Percentiles rank a stretch among this genome's conserved stretches.
phyloP scores from a whole-genome alignment of 2,329 filamentous ascomycete species.

The Leptodontidium sp. region DNA sequence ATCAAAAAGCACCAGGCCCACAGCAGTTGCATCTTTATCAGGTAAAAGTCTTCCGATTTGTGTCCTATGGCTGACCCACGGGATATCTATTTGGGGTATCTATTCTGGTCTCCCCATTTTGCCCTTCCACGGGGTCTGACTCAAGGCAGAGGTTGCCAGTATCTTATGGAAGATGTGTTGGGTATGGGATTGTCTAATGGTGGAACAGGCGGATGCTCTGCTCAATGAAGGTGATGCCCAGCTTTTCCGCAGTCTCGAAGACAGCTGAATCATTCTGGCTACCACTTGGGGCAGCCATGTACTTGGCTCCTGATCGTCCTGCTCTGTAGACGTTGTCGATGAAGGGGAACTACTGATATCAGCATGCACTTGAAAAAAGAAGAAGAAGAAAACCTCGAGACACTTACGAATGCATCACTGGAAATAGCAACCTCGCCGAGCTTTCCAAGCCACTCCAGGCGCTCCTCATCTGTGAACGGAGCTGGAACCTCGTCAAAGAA shows the following conservation, averaged over 20 bases:
- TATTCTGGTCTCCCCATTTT: constrained; percentile 40
- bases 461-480: constrained; percentile 84
- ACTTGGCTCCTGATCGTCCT: constrained; percentile 88
- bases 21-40: neutral
- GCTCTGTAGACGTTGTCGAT: constrained; percentile 97
- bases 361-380: constrained; percentile 21
- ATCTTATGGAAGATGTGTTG: neutral
- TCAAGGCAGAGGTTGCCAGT: constrained; percentile 3
- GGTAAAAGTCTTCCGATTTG: neutral
- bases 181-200: constrained; percentile 64
- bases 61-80: constrained; percentile 13
- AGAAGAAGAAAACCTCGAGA: neutral
- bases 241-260: constrained; percentile 88
- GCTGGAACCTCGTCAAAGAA: constrained; percentile 90
- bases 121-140: constrained; percentile 19
- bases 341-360: constrained; percentile 82
- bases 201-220: constrained; percentile 95
- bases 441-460: constrained; percentile 84
- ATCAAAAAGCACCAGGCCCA: neutral
- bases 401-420: constrained; percentile 91
- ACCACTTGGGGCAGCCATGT: constrained; percentile 91
- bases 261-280: constrained; percentile 86
- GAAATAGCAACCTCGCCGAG: constrained; percentile 84
- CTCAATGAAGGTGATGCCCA: constrained; percentile 94
- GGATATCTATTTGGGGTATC: constrained; percentile 36